Conservation (phyloP, 768 basidiomycete genomes). For the Leccinum disarticulatum region DNA sequence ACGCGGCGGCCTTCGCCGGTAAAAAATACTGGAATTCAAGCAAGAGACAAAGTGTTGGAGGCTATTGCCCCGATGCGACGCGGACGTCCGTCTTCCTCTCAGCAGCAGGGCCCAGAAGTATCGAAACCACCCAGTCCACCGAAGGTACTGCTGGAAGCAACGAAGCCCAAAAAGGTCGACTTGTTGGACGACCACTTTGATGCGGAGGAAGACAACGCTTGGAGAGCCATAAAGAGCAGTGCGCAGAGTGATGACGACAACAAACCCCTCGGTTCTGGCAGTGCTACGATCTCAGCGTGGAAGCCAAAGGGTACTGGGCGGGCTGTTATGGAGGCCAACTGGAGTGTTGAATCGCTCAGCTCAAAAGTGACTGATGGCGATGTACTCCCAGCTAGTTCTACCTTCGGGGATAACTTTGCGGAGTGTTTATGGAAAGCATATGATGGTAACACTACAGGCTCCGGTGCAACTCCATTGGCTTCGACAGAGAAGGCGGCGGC, state of each 20-base stretch:
- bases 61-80: slow-evolving; percentile 79
- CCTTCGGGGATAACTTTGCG: slow-evolving; percentile 70
- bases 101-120: slow-evolving; percentile 35
- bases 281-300: slow-evolving; percentile 26
- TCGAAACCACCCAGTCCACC: slow-evolving; percentile 27
- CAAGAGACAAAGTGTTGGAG: slow-evolving; percentile 75
- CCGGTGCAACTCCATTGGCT: slow-evolving; percentile 3
- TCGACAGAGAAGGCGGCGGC: slow-evolving; percentile 16
- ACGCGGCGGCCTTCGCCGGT: slow-evolving; percentile 19
- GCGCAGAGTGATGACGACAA: slow-evolving; percentile 12
- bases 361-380: slow-evolving; percentile 26
- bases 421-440: slow-evolving; percentile 57
- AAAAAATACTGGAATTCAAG: slow-evolving; percentile 58
- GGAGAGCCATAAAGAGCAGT: slow-evolving; percentile 41
- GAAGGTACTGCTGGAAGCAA: slow-evolving; percentile 14
- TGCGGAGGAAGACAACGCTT: slow-evolving; percentile 46
- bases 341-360: slow-evolving; percentile 36
- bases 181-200: slow-evolving; percentile 39
- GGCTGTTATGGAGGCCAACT: slow-evolving; percentile 37
- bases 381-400: slow-evolving; percentile 21
- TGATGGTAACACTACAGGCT: slow-evolving; percentile 29
- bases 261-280: slow-evolving; percentile 28
- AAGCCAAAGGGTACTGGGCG: slow-evolving; percentile 27
- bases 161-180: slow-evolving; percentile 24
- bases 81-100: slow-evolving; percentile 52